phyloP scores from a whole-genome alignment of 495 filamentous ascomycete species.

The Daldinia grandis region DNA sequence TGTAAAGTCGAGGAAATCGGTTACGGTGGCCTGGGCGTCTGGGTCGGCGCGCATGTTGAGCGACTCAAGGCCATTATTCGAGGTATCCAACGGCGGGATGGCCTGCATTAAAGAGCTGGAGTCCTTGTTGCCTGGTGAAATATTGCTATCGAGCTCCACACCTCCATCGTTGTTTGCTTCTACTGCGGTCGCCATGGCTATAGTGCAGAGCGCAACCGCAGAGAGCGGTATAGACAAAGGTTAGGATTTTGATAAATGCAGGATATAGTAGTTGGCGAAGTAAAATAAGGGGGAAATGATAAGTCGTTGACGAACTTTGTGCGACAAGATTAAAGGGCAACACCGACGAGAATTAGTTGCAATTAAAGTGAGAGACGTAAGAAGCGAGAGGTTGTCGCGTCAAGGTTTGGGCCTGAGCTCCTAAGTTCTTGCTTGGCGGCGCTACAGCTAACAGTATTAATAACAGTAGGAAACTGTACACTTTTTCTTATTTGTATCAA shows the following conservation, averaged over 20 bases:
- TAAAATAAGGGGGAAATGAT: neutral
- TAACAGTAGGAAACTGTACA: neutral
- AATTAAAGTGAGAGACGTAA: neutral
- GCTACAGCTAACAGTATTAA: neutral
- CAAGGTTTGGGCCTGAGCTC: constrained; percentile 30
- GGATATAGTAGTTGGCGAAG: neutral
- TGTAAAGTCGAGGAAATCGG: constrained; percentile 95
- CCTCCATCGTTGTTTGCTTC: constrained; percentile 38
- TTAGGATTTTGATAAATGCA: neutral
- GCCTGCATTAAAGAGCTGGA: constrained; percentile 38
- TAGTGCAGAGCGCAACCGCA: constrained; percentile 3
- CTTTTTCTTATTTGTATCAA: neutral
- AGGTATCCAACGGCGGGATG: constrained; percentile 41
- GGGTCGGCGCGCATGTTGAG: constrained; percentile 70
- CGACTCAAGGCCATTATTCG: constrained; percentile 45
- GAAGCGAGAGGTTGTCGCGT: constrained; percentile 20
- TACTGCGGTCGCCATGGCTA: constrained; percentile 37
- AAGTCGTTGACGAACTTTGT: neutral
- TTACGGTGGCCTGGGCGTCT: constrained; percentile 92
- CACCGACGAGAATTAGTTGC: neutral
- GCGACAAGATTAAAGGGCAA: neutral
- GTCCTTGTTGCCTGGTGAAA: constrained; percentile 52
- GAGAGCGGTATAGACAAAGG: neutral
- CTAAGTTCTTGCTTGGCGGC: constrained; percentile 3
- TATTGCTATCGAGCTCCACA: constrained; percentile 47